These are phyloP conservation scores for sorghum (Sorghum bicolor) DNA, from an alignment of 176 grass and related monocot species.

Conservation along the genomic window DNA sequence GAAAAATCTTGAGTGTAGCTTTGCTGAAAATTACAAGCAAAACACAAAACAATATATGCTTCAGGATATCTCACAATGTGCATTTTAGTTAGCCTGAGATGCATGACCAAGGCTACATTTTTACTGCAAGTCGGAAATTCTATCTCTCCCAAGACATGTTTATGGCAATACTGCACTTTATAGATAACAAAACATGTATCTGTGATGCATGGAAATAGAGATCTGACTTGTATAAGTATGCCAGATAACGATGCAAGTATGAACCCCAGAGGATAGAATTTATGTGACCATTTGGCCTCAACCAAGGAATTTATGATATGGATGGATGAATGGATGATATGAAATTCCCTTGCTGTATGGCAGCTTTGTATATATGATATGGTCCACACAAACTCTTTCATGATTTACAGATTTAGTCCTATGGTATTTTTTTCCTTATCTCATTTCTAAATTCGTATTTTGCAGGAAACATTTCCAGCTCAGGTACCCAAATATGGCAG, in stretches of 20 bases:
- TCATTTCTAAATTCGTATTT: not conserved
- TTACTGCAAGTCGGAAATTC: not conserved
- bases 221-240: not conserved
- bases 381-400: not conserved
- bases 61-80: conserved; percentile 7
- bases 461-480: not conserved
- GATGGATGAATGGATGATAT: not conserved
- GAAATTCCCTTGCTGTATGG: not conserved
- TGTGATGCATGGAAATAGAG: not conserved
- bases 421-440: not conserved
- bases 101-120: not conserved
- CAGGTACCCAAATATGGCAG: conserved; percentile 42
- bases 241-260: not conserved
- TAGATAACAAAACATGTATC: not conserved
- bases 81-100: not conserved
- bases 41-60: not conserved
- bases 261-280: not conserved
- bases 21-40: not conserved
- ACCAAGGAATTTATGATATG: not conserved
- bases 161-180: not conserved
- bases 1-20: not conserved
- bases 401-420: not conserved
- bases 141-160: not conserved
- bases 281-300: not conserved
- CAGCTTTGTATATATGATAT: not conserved